A percentile compares a stretch with the other conserved stretches of the same genome.
These are phyloP conservation scores for Chlamydomonas sp. DNA, from an alignment of 139 green algal species.

Conservation along the genomic window DNA sequence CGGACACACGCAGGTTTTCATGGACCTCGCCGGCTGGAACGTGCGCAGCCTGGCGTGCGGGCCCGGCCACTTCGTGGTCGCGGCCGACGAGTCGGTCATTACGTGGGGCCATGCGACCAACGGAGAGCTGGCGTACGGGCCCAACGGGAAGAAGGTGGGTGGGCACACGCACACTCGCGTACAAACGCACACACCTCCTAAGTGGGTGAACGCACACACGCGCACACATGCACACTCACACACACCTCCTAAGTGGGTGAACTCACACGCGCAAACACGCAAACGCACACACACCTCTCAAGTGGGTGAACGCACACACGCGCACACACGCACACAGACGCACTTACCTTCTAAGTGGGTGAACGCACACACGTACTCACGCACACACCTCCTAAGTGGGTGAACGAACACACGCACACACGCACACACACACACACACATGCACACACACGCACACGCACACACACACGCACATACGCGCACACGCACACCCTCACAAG, in stretches of 20 bases:
- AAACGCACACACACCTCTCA: too few relatives aligned
- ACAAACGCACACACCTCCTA: too few relatives aligned
- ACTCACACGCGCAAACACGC: too few relatives aligned
- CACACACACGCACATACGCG: too few relatives aligned
- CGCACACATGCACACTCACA: constrained; percentile 3
- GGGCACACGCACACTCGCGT: background rate
- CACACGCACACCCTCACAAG: too few relatives aligned
- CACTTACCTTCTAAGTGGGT: background rate
- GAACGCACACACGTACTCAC: background rate
- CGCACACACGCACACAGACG: background rate
- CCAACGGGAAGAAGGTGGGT: constrained; percentile 66
- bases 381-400: background rate
- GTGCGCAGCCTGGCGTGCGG: constrained; percentile 71
- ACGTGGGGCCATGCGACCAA: constrained; percentile 72
- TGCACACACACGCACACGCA: too few relatives aligned
- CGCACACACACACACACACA: too few relatives aligned
- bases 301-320: too few relatives aligned
- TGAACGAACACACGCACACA: too few relatives aligned
- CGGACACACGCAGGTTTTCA: constrained; percentile 77
- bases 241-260: background rate
- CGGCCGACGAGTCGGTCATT: constrained; percentile 68
- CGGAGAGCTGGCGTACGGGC: constrained; percentile 85
- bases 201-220: too few relatives aligned
- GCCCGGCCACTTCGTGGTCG: constrained; percentile 63
- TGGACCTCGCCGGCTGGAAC: constrained; percentile 81